Base-by-base conservation (phyloP, 148 eudicot species). In the Rhododendron ovatum region DNA sequence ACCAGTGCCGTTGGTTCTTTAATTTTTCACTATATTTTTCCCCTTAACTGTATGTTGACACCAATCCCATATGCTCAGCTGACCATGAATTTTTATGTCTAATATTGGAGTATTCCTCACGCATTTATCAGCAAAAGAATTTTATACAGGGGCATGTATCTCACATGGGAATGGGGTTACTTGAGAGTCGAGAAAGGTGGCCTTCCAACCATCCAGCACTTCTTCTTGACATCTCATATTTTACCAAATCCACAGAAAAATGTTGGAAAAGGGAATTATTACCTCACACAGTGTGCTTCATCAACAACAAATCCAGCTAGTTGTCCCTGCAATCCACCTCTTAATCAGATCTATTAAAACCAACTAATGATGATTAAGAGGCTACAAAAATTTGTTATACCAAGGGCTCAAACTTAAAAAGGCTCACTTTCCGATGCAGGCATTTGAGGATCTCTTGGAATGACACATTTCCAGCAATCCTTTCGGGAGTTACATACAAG, bases 201-300 rank as follows among this genome's bases (percentile, higher is more conserved):
- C 78, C 10, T 14, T 74, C 45, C 39, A 11, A 22, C 45, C 86
- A 73, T 78, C 33, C 13, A 22, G 73, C 45, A 48, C 53, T 50
- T 50, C 53, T 57, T 81, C 61, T 9, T 43, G 74, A 86, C 43
- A 50, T 75, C 65, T 80, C 57, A 30, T 47, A 81, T 43, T 73
- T 41, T 53, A 73, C 37, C 39, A 24, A 78, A 87, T 18, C 8
- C 28, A 45, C 18, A 61, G 28, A 17, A 57, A 61, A 4, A 12
- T 18, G 47, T 69, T 74, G 78, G 53, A 71, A 45, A 71, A 88
- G 84, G 82, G 88, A 85, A 65, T 65, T 81, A 86, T 43, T 90
- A 95, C 99, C 99, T 98, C 84, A 97, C 98, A 77, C 99, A 97
- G 84, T 97, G 99, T 82, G 99, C 99, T 93, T 97, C 99, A 91